Evolutionary conservation across 1,284 basidiomycete genomes (phyloP).

Genomic region (Bondarzewia mesenterica): DNA sequence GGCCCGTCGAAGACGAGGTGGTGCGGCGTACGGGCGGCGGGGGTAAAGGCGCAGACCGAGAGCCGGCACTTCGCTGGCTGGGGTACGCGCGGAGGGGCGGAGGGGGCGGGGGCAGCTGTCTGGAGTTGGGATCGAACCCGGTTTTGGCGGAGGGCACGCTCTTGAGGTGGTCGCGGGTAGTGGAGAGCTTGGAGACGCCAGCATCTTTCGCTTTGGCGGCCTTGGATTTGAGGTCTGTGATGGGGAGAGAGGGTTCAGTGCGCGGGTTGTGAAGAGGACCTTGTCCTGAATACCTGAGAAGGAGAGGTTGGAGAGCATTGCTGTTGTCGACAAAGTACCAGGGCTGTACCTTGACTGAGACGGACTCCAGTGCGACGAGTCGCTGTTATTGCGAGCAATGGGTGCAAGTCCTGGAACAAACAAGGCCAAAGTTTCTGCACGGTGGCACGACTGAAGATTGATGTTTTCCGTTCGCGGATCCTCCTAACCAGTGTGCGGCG

Average conservation of each 20-base stretch:
- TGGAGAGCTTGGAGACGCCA: constrained; percentile 39
- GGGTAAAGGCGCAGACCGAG: not conserved
- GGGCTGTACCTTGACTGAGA: no score
- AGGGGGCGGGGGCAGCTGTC: constrained; percentile 26
- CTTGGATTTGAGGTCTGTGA: constrained; percentile 57
- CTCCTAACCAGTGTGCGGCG: no score
- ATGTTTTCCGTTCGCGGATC: no score
- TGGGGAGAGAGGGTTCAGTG: constrained; percentile 21
- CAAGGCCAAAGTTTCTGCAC: no score
- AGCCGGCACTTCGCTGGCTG: not conserved
- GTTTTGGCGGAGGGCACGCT: constrained; percentile 52
- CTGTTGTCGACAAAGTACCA: no score
- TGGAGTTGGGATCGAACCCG: constrained; percentile 51
- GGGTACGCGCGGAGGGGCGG: constrained; percentile 7
- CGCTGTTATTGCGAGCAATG: no score
- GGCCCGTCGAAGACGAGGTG: not conserved
- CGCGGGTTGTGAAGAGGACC: not conserved
- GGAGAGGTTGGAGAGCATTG: no score
- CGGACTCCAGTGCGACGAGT: no score
- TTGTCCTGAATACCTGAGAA: no score
- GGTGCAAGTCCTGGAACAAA: no score
- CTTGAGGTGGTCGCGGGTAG: constrained; percentile 47
- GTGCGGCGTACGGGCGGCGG: not conserved
- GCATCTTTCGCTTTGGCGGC: constrained; percentile 52
- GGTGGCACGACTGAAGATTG: no score